phyloP scores from a whole-genome alignment of 2,329 filamentous ascomycete species.

The Ascochyta pisi region DNA sequence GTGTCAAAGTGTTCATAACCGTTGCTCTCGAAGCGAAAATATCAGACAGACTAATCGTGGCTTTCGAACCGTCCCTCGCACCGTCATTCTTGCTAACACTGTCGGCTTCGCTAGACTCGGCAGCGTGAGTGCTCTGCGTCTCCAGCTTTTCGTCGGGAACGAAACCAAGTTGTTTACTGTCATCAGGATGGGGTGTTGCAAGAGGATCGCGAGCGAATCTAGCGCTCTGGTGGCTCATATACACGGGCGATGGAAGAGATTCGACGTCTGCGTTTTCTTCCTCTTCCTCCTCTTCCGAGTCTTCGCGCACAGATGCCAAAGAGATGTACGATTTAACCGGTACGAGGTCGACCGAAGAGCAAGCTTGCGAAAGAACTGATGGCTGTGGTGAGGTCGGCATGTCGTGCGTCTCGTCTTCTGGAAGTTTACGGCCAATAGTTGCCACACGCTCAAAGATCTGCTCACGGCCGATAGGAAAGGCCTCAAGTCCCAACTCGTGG shows the following conservation, averaged over 20 bases:
- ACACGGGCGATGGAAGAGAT: conserved; percentile 29
- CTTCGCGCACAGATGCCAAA: conserved; percentile 39
- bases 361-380: conserved; percentile 37
- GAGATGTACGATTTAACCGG: conserved; percentile 37
- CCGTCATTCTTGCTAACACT: conserved; percentile 27
- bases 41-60: conserved; percentile 20
- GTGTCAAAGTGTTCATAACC: conserved; percentile 16
- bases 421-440: conserved; percentile 33
- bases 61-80: conserved; percentile 17
- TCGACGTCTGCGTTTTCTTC: conserved; percentile 23
- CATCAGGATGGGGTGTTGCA: conserved; percentile 22
- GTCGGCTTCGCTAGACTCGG: conserved; percentile 22
- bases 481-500: conserved; percentile 36
- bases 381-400: conserved; percentile 31
- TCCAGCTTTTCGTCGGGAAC: conserved; percentile 4
- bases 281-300: conserved; percentile 34
- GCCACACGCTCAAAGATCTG: conserved; percentile 39
- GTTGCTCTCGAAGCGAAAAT: conserved; percentile 20
- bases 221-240: conserved; percentile 15
- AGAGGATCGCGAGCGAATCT: conserved; percentile 21
- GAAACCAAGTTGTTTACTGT: conserved; percentile 22
- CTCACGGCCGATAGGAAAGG: conserved; percentile 38
- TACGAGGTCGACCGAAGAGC: conserved; percentile 39
- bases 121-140: conserved; percentile 1
- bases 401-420: conserved; percentile 34